These are phyloP conservation scores for Quercus suber DNA, from an alignment of 306 rosid genomes.

Conservation along the genomic window DNA sequence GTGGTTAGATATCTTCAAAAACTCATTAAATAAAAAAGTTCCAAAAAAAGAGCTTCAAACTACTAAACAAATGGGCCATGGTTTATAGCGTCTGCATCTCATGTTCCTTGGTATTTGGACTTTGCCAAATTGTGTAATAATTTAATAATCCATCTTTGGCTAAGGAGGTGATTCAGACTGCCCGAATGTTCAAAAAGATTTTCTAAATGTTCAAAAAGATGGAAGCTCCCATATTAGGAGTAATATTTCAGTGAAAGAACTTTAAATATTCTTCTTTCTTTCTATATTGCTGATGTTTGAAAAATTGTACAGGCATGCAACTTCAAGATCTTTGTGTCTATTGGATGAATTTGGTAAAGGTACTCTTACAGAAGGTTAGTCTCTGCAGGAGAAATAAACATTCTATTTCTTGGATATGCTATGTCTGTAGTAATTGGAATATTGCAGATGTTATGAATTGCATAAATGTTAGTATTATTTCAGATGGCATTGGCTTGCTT, in stretches of 20 bases:
- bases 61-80: conserved; percentile 1
- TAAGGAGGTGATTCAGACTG: conserved; percentile 1
- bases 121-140: neutral
- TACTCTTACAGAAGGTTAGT: conserved; percentile 92
- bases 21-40: too few species aligned
- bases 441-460: conserved; percentile 16
- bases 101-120: conserved; percentile 10
- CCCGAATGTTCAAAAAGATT: neutral
- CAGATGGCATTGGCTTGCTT: conserved; percentile 93
- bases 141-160: neutral
- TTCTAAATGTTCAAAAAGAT: conserved; percentile 2
- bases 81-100: conserved; percentile 13
- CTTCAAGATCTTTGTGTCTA: conserved; percentile 71
- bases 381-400: conserved; percentile 20
- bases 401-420: conserved; percentile 8
- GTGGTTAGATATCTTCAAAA: neutral
- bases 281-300: neutral
- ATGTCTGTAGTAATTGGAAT: conserved; percentile 7
- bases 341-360: conserved; percentile 99
- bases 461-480: conserved; percentile 27
- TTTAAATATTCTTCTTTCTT: neutral
- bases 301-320: conserved; percentile 71
- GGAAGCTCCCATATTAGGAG: conserved; percentile 6
- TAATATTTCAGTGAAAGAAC: conserved; percentile 2
- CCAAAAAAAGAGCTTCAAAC: neutral